These are phyloP conservation scores for Cephaloascus fragrans DNA, from an alignment of 805 yeast genomes.

Conservation along the genomic window DNA sequence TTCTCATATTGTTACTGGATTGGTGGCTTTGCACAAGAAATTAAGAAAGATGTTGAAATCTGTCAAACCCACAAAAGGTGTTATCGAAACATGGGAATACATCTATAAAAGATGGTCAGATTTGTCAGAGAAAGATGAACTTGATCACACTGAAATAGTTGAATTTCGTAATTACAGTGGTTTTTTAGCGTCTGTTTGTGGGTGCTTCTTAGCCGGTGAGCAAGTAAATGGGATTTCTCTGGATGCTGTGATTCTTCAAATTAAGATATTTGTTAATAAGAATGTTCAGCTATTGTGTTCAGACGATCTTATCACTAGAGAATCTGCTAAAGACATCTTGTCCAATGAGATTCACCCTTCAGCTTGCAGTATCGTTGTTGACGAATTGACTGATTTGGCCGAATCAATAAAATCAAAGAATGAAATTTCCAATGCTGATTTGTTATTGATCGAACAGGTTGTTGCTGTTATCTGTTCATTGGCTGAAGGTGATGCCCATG, in stretches of 20 bases:
- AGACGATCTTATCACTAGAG: conserved; percentile 47
- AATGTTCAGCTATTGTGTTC: conserved; percentile 41
- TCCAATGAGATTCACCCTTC: conserved; percentile 56
- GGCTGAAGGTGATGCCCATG: conserved; percentile 13
- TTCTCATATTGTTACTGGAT: conserved; percentile 51
- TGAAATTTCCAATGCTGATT: conserved; percentile 18
- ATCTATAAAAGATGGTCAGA: conserved; percentile 42
- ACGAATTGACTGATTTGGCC: conserved; percentile 25
- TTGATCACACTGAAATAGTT: conserved; percentile 22
- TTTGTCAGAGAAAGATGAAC: conserved; percentile 14
- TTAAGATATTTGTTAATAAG: conserved; percentile 38
- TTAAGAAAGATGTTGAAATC: conserved; percentile 33
- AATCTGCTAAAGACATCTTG: conserved; percentile 62
- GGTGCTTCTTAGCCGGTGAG: conserved; percentile 37
- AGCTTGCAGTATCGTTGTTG: conserved; percentile 38
- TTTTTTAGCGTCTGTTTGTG: conserved; percentile 60
- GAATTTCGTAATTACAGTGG: conserved; percentile 65
- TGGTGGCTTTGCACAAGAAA: conserved; percentile 65
- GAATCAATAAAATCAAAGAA: conserved; percentile 5
- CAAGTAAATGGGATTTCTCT: conserved; percentile 16
- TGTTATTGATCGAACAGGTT: conserved; percentile 37
- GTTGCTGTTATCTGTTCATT: conserved; percentile 34
- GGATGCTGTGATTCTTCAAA: conserved; percentile 20
- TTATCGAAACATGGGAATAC: conserved; percentile 28
- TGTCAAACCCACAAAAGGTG: conserved; percentile 26